Base-by-base conservation (phyloP, 2,329 filamentous ascomycete species). In the Chaetomiaceae sp. region DNA sequence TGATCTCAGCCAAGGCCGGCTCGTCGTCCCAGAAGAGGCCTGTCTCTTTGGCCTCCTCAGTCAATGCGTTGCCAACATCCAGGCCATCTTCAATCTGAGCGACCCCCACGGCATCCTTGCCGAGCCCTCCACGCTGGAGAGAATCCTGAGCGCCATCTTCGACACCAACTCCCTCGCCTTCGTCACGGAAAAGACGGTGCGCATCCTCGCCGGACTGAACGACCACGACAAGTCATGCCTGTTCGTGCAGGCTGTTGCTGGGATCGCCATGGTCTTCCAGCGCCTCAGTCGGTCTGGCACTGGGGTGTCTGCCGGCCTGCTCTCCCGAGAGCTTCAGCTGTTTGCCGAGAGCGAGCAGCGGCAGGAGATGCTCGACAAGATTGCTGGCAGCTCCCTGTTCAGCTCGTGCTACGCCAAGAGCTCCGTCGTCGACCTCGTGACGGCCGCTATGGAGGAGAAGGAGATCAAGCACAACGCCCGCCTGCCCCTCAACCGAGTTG, bases 191-290 rank as follows among this genome's bases (percentile, higher is more conserved):
- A 50, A 59, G 26, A 53, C 56, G 1, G 49, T 55, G 6, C 50
- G 49, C n/a, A 58, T 63, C 39, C 51, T 59, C 12, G 55, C 59
- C 22, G 51, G 54, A 7, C 59, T 68, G 30, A 58, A 62, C 44
- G 58, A 61, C 32, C 54, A 61, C 35, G 59, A 61, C 40, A 65
- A 60, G 50, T 59, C 60, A 4, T 58, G 57, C 18, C 54, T 68
- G 30, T 63, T 66, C 30, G 57, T 62, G 14, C 60, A 67, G 49
- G 66, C 64, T 42, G 55, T 68, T 20, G 60, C 63, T 0, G 65
- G 62, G 30, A 58, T 65, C 37, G 59, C 65, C 11, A 41, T 59
- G 46, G 38, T 68, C 35, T 61, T 63, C 41, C 51, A 50, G 22
- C 54, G 50, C 6, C 51, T 67, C 5, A 50, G 46, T 15, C 41